Conservation (phyloP, 768 basidiomycete genomes). For the Cyclocybe cylindracea region DNA sequence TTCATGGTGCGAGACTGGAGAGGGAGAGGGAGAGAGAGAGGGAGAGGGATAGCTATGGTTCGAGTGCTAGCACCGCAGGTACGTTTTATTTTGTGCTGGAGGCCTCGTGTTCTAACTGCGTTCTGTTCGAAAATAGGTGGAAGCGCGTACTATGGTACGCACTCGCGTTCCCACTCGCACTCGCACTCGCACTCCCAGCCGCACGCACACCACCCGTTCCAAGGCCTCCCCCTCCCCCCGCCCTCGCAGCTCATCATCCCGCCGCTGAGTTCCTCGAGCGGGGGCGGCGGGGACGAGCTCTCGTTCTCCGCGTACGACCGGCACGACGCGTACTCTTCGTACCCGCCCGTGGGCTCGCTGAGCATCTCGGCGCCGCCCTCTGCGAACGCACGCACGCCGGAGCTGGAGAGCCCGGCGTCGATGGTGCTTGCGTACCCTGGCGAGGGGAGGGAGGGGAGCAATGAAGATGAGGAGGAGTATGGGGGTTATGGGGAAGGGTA, state of each 20-base stretch:
- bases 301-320: slow-evolving; percentile 12
- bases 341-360: slow-evolving; percentile 14
- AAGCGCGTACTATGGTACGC: slow-evolving; percentile 4
- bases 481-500: no score
- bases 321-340: slow-evolving; percentile 15
- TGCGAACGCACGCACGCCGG: slow-evolving; percentile 8
- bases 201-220: background rate
- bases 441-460: no score
- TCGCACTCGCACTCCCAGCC: no score
- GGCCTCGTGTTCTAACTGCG: no score
- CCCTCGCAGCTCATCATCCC: slow-evolving; percentile 6
- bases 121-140: slow-evolving; percentile 2
- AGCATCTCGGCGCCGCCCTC: slow-evolving; percentile 17
- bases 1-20: no score
- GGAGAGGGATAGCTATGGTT: no score
- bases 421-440: no score
- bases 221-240: slow-evolving; percentile 6
- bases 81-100: no score
- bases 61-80: no score
- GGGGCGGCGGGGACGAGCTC: no score
- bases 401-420: slow-evolving; percentile 20
- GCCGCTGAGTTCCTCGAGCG: slow-evolving; percentile 2
- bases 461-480: slow-evolving; percentile 24
- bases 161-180: background rate
- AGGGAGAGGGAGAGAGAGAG: no score